These are phyloP conservation scores for Paraconiothyrium sp. DNA, from an alignment of 2,329 filamentous ascomycete species.

Conservation along the genomic window DNA sequence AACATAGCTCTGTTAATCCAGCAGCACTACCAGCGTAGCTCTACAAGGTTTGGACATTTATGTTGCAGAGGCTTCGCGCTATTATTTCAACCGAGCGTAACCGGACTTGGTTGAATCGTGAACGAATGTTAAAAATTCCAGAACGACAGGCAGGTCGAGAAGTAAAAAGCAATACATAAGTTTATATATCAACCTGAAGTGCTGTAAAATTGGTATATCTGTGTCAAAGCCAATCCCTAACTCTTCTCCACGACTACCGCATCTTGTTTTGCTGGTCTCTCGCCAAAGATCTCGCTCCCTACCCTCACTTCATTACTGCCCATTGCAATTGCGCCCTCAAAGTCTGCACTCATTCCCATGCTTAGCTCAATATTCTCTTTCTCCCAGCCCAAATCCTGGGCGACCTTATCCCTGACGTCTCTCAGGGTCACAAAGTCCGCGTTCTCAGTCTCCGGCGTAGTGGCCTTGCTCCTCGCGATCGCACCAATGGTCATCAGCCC, in stretches of 20 bases:
- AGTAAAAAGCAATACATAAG: neutral
- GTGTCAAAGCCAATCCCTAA: neutral
- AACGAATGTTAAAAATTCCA: too few relatives aligned
- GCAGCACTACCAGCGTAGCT: too few relatives aligned
- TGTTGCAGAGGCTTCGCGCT: too few relatives aligned
- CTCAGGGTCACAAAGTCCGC: conserved; percentile 82
- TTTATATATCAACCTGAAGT: neutral
- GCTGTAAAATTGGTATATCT: neutral
- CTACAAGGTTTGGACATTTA: too few relatives aligned
- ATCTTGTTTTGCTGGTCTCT: conserved; percentile 80
- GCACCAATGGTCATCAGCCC: conserved; percentile 98
- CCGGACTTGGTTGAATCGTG: too few relatives aligned
- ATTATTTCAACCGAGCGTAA: too few relatives aligned
- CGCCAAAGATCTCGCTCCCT: conserved; percentile 93
- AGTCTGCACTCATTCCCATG: conserved; percentile 99
- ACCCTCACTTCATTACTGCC: conserved; percentile 92
- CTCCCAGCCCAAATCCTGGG: conserved; percentile 65
- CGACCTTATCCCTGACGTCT: conserved; percentile 76
- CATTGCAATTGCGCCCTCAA: conserved; percentile 83
- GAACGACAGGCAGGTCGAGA: too few relatives aligned
- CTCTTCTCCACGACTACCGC: conserved; percentile 67
- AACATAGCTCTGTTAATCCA: too few relatives aligned
- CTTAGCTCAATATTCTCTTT: conserved; percentile 79
- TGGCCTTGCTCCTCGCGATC: conserved; percentile 82
- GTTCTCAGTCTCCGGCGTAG: conserved; percentile 79